These are phyloP conservation scores for Coemansia sp. DNA, from an alignment of 192 early-diverging fungal genomes.

Conservation along the genomic window DNA sequence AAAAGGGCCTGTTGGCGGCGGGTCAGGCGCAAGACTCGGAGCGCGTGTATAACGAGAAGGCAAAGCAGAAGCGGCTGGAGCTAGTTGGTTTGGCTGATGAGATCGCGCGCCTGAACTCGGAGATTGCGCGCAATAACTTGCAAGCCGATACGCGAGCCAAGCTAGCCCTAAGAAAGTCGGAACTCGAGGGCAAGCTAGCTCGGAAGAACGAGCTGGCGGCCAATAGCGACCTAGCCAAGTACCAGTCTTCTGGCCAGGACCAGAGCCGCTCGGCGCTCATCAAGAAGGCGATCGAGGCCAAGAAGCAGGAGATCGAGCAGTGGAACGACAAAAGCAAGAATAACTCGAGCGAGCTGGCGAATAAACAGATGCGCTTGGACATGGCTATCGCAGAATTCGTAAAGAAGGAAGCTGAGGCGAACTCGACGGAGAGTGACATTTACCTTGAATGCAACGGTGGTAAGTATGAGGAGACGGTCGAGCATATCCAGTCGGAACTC, in stretches of 20 bases:
- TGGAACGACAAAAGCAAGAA: slow-evolving; percentile 10
- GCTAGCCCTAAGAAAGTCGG: slow-evolving; percentile 58
- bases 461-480: slow-evolving; percentile 30
- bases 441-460: slow-evolving; percentile 16
- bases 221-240: slow-evolving; percentile 14
- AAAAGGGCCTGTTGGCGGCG: slow-evolving; percentile 33
- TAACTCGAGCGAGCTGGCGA: slow-evolving; percentile 13
- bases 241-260: background rate
- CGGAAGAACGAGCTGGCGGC: slow-evolving; percentile 7
- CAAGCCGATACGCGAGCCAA: slow-evolving; percentile 64
- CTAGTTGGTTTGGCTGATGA: slow-evolving; percentile 51
- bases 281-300: slow-evolving; percentile 14
- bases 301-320: slow-evolving; percentile 27
- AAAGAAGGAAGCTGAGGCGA: slow-evolving; percentile 26
- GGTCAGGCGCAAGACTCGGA: slow-evolving; percentile 14
- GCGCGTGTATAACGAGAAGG: slow-evolving; percentile 16
- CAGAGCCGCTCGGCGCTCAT: slow-evolving; percentile 25
- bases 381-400: slow-evolving; percentile 34
- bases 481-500: slow-evolving; percentile 40
- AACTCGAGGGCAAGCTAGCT: slow-evolving; percentile 39
- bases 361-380: slow-evolving; percentile 33
- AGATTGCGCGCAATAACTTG: slow-evolving; percentile 61
- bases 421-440: slow-evolving; percentile 18
- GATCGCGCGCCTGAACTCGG: slow-evolving; percentile 46
- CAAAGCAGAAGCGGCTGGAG: slow-evolving; percentile 44